These are phyloP conservation scores for Apiotrichum veenhuisii DNA, from an alignment of 1,284 basidiomycete species.

Conservation along the genomic window DNA sequence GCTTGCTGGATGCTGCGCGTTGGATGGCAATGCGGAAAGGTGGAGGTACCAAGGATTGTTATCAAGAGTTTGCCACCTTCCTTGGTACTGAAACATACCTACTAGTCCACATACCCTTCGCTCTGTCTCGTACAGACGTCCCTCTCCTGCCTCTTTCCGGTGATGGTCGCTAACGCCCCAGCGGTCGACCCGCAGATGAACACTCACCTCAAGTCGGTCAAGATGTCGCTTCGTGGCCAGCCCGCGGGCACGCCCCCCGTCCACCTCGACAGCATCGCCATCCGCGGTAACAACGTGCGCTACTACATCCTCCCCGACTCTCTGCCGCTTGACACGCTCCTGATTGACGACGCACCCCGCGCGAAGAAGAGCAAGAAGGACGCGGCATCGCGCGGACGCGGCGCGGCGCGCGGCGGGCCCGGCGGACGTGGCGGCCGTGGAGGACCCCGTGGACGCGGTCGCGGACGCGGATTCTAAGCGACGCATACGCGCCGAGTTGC, in stretches of 20 bases:
- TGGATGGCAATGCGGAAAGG: not conserved
- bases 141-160: not conserved
- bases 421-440: conserved; percentile 40
- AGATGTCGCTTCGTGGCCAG: conserved; percentile 80
- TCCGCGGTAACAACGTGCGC: conserved; percentile 85
- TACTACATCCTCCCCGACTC: conserved; percentile 91
- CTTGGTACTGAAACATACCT: no score
- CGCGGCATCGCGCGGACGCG: conserved; percentile 29
- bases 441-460: conserved; percentile 33
- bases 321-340: conserved; percentile 87
- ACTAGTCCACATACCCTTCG: no score
- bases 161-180: conserved; percentile 39
- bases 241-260: conserved; percentile 52
- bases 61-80: not conserved
- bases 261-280: conserved; percentile 79
- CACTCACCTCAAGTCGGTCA: conserved; percentile 93
- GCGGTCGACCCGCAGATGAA: conserved; percentile 98
- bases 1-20: not conserved
- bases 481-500: no score
- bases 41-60: not conserved
- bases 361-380: conserved; percentile 68
- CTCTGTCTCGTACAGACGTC: no score
- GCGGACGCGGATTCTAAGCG: conserved; percentile 37
- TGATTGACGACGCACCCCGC: conserved; percentile 96
- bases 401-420: conserved; percentile 34